phyloP scores from a whole-genome alignment of 805 yeast species.

The Suhomyces vadensis region DNA sequence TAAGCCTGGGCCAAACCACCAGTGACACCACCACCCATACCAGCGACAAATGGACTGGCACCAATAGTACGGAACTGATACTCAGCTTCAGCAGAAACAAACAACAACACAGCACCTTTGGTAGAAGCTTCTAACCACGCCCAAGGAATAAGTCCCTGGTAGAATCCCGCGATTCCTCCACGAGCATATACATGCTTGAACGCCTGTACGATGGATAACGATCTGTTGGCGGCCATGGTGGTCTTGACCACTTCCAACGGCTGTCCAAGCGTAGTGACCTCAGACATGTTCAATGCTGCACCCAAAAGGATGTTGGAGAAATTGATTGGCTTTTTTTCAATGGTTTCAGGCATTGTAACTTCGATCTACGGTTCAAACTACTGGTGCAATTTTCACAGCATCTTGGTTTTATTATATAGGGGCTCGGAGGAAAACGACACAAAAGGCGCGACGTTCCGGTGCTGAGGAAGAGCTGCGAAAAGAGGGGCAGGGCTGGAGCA shows the following conservation, averaged over 20 bases:
- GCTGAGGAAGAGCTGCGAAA: not conserved
- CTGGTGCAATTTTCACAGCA: slow-evolving; percentile 1
- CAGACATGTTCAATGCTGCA: slow-evolving; percentile 89
- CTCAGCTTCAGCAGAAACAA: slow-evolving; percentile 91
- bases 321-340: slow-evolving; percentile 83
- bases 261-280: slow-evolving; percentile 93
- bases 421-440: not conserved
- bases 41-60: slow-evolving; percentile 67
- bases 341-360: slow-evolving; percentile 20
- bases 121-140: slow-evolving; percentile 99
- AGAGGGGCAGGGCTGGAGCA: slow-evolving; percentile 1
- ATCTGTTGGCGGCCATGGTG: slow-evolving; percentile 97
- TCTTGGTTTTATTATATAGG: not conserved
- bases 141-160: slow-evolving; percentile 98
- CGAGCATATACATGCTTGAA: slow-evolving; percentile 82
- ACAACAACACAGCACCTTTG: slow-evolving; percentile 92
- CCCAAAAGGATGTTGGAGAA: slow-evolving; percentile 90
- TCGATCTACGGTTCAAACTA: too few relatives aligned
- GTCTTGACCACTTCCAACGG: slow-evolving; percentile 96
- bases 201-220: slow-evolving; percentile 65
- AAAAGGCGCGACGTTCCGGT: not conserved
- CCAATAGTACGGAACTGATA: slow-evolving; percentile 68
- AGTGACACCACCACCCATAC: slow-evolving; percentile 92
- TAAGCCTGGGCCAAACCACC: slow-evolving; percentile 98
- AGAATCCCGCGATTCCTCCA: slow-evolving; percentile 90